Percentiles rank a stretch among this genome's conserved stretches.
Conservation (phyloP, 2,329 filamentous ascomycete genomes). For the Lachnellula subtilissima region DNA sequence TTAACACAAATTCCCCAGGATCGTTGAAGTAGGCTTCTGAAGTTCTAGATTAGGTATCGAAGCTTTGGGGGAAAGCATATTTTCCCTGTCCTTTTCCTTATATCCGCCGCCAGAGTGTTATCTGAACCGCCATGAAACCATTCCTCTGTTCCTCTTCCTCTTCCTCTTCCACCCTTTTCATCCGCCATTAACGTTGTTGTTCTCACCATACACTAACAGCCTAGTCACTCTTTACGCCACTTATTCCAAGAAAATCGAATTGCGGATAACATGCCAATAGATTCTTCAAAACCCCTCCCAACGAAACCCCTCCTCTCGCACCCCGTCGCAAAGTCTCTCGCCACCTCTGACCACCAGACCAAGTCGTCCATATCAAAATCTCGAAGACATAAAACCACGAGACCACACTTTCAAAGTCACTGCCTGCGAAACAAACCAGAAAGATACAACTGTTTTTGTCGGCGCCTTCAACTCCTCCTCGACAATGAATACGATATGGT, state of each 20-base stretch:
- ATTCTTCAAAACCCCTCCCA: not conserved
- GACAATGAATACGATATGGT: no score
- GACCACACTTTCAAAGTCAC: no score
- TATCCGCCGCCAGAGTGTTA: not conserved
- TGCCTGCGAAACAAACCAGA: no score
- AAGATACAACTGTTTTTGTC: no score
- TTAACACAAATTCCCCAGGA: not conserved
- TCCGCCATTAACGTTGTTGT: not conserved
- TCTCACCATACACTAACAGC: not conserved
- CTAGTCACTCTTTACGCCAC: not conserved
- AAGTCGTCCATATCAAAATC: no score
- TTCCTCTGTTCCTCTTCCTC: not conserved
- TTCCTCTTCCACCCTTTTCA: not conserved
- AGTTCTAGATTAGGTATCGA: not conserved
- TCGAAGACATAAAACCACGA: no score
- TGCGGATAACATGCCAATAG: not conserved
- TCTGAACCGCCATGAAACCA: not conserved
- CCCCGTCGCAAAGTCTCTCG: not conserved
- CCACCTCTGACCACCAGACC: no score
- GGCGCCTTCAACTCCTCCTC: no score
- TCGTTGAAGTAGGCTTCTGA: not conserved
- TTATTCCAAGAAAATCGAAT: not conserved
- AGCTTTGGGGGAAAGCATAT: not conserved
- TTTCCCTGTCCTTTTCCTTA: not conserved
- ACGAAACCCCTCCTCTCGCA: not conserved